Percentiles rank a stretch among this genome's conserved stretches.
Evolutionary conservation across 441 rosid species (phyloP).

Genomic region (Euphorbia celastroides): DNA sequence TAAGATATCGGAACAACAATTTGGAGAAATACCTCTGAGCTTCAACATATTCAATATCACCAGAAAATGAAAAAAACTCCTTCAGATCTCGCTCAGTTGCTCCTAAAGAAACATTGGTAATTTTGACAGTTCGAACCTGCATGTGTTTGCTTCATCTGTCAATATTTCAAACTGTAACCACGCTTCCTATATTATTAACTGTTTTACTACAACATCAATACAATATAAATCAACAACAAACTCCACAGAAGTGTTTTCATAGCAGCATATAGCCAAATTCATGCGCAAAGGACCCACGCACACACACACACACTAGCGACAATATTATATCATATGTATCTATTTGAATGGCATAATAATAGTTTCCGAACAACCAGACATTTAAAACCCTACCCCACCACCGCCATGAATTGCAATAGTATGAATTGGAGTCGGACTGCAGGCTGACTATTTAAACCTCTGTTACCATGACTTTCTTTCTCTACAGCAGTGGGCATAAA

Average conservation of each 20-base stretch:
- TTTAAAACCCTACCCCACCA: neutral
- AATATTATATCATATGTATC: neutral
- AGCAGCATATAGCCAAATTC: neutral
- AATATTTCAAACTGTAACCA: neutral
- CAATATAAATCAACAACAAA: neutral
- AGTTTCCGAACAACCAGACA: neutral
- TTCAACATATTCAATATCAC: constrained; percentile 77
- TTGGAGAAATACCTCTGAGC: constrained; percentile 42
- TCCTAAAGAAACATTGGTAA: constrained; percentile 67
- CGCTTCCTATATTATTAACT: neutral
- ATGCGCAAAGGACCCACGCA: no score
- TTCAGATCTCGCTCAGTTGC: constrained; percentile 67
- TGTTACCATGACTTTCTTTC: neutral
- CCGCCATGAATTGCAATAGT: neutral
- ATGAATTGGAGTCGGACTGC: neutral
- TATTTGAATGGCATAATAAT: neutral
- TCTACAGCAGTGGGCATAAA: neutral
- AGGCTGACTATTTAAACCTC: neutral
- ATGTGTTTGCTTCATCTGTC: neutral
- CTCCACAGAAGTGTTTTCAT: neutral
- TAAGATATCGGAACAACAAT: neutral
- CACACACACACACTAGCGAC: neutral
- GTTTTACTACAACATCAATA: neutral
- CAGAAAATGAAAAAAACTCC: constrained; percentile 91
- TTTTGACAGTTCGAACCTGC: constrained; percentile 72